Conservation (phyloP, 2,329 filamentous ascomycete genomes). For the Ilyonectria sp. region DNA sequence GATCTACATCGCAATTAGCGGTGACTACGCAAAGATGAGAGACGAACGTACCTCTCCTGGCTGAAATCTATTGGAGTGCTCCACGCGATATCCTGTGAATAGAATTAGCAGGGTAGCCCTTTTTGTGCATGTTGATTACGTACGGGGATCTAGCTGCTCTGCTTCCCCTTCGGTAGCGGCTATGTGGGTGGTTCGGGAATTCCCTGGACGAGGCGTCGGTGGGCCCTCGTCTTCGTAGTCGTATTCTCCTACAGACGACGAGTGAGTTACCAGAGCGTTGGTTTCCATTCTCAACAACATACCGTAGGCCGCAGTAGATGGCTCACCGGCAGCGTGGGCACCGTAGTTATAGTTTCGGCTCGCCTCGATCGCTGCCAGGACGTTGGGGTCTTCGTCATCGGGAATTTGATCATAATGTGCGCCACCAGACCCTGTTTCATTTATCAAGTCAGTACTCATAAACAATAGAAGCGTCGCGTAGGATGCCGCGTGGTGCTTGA, state of each 20-base stretch:
- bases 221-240: conserved; percentile 49
- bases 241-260: conserved; percentile 14
- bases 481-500: background rate
- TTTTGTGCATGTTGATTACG: conserved; percentile 17
- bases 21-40: background rate
- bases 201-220: conserved; percentile 35
- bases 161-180: conserved; percentile 35
- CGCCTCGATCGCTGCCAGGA: conserved; percentile 38
- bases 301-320: conserved; percentile 43
- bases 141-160: conserved; percentile 57
- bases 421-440: background rate
- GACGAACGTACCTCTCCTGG: conserved; percentile 56
- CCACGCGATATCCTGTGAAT: conserved; percentile 58
- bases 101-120: conserved; percentile 27
- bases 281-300: background rate
- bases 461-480: background rate
- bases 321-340: conserved; percentile 24
- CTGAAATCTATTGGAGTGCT: conserved; percentile 56
- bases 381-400: conserved; percentile 32
- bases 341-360: conserved; percentile 38
- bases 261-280: background rate
- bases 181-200: conserved; percentile 27
- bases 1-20: conserved; percentile 55
- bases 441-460: conserved; percentile 11
- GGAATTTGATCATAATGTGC: conserved; percentile 13